phyloP scores from a whole-genome alignment of 495 filamentous ascomycete genomes.

The Tirmania nivea region DNA sequence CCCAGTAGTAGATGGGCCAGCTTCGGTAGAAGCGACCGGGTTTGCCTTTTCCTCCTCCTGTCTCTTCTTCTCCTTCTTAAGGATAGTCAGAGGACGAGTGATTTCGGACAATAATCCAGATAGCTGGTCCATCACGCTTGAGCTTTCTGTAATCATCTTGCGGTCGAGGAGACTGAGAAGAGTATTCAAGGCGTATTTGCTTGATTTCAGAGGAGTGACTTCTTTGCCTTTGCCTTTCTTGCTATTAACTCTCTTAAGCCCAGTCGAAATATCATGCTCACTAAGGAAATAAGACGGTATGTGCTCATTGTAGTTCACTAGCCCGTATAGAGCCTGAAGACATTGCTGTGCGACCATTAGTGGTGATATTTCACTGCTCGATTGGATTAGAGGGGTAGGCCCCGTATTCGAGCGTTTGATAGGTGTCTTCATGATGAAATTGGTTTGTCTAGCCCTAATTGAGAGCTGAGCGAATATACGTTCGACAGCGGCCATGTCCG shows the following conservation, averaged over 20 bases:
- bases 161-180: constrained; percentile 73
- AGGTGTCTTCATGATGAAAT: constrained; percentile 26
- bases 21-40: constrained; percentile 12
- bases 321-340: constrained; percentile 53
- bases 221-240: constrained; percentile 76
- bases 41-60: constrained; percentile 11
- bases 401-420: constrained; percentile 25
- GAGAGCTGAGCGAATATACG: constrained; percentile 85
- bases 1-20: constrained; percentile 10
- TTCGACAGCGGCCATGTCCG: constrained; percentile 81
- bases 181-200: constrained; percentile 79
- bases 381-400: constrained; percentile 12
- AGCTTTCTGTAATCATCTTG: constrained; percentile 82
- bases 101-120: constrained; percentile 70
- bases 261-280: constrained; percentile 61
- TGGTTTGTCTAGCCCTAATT: constrained; percentile 64
- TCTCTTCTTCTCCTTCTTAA: constrained; percentile 66
- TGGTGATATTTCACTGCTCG: constrained; percentile 60
- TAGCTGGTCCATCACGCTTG: constrained; percentile 80
- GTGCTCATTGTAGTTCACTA: constrained; percentile 62
- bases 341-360: constrained; percentile 93
- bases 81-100: constrained; percentile 60
- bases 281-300: constrained; percentile 85
- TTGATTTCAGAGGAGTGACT: constrained; percentile 43
- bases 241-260: constrained; percentile 51